phyloP scores from a whole-genome alignment of 345 rosid genomes.

The Erodium maritimum region DNA sequence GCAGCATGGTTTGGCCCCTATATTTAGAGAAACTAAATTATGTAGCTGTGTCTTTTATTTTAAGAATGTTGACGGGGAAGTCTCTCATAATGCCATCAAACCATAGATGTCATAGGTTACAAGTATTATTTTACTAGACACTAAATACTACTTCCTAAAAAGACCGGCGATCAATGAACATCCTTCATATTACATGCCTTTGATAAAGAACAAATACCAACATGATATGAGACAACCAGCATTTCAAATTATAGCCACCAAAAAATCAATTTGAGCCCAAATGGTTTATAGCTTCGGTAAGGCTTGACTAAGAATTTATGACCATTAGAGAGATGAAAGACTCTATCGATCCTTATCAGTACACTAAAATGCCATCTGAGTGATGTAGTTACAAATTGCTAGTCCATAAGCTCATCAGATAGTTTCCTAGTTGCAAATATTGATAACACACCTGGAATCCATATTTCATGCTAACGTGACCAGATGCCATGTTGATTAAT shows the following conservation, averaged over 20 bases:
- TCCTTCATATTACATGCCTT: too few relatives aligned
- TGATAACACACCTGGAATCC: conserved; percentile 69
- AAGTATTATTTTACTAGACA: background rate
- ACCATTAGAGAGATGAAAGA: conserved; percentile 1
- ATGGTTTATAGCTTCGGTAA: background rate
- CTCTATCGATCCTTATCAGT: background rate
- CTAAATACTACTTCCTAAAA: background rate
- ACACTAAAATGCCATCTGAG: background rate
- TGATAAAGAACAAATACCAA: background rate
- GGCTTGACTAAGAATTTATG: conserved; percentile 1
- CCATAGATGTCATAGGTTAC: background rate
- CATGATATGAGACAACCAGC: background rate
- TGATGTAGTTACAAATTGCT: background rate
- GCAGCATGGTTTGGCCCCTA: conserved; percentile 99
- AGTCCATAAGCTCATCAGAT: conserved; percentile 5
- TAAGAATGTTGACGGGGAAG: background rate
- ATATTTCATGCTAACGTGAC: conserved; percentile 91
- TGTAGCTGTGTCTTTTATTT: conserved; percentile 7
- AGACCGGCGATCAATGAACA: background rate
- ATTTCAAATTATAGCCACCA: background rate
- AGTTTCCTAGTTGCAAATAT: background rate
- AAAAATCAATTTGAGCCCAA: background rate
- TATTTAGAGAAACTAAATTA: conserved; percentile 18
- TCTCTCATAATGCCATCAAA: background rate
- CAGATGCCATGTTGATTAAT: conserved; percentile 93